Evolutionary conservation across 208 protist species (phyloP), one percentile per base, ranked within the genome.

Genomic region (Crithidia expoeki): DNA sequence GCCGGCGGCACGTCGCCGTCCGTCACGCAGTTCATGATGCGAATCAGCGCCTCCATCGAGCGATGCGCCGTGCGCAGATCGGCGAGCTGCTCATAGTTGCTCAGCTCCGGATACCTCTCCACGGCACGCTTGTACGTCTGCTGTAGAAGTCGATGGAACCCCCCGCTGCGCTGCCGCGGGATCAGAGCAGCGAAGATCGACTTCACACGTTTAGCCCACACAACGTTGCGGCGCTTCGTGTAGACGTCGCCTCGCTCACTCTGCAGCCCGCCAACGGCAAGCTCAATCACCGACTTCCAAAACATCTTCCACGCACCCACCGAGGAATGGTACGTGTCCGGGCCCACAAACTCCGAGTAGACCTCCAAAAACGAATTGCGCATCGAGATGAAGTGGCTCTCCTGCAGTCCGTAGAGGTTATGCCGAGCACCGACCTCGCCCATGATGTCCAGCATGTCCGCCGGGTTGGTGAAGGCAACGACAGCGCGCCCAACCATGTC

Each of bases 71-170:
- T 62, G 58, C 58, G 61, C 23, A 72, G 59, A 16, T 83, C 76
- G 0, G 23, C 17, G 25, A 88, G 33, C 47, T 52, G 46, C 16
- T 64, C n/a, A 23, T 76, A 80, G 11, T 36, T n/a, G 16, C 46
- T 11, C 50, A 84, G 21, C 36, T 67, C 50, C 21, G 63, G 51
- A n/a, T 68, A 30, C 36, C 44, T 4, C 0, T 57, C 72, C 4
- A 74, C 25, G 19, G 82, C 82, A 30, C 42, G 52, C 27, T 51
- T 40, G 71, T 78, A 78, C 72, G 80, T 81, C 30, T 51, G 33
- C 0, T 59, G 47, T 10, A 80, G 16, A 30, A 88, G 81, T 19
- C 44, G 67, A 50, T 84, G 70, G 23, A 64, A 64, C 28, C 59
- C 59, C 42, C 59, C 59, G 42, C 44, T 51, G 46, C 23, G 25